Evolutionary conservation across 1,284 basidiomycete species (phyloP), one percentile per base, ranked within the genome.

Genomic region (Crucibulum parvulum): DNA sequence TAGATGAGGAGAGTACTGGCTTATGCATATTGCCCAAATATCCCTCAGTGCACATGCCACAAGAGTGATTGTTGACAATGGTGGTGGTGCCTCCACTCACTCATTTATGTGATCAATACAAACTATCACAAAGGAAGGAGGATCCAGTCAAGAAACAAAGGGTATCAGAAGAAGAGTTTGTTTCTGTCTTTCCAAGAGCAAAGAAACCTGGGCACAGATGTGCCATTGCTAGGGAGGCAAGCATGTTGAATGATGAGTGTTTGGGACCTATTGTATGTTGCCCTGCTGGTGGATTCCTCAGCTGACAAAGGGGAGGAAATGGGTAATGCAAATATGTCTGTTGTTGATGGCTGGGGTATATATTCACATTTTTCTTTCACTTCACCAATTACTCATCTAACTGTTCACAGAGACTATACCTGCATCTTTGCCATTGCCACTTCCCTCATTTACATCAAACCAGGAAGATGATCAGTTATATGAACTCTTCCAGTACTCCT

Each of bases 331-430:
- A 84, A 85, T 69, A 82, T 90, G 78, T 72, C 79, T 6, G 67
- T 87, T 35, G 80, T 88, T 2, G 78, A 84, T 66, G 88, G 87
- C 16, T 87, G 86, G 86, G 68, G 88, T 89, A 66, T 45, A 81
- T 24, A 24, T 76, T 45, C 51, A 55, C 11, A 54, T 18, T 35
- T 59, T 55, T 18, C 43, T 37, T 54, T 31, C 37, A 24, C 24
- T 24, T 4, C 24, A 4, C 24, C 24, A n/a, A n/a, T n/a, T n/a
- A n/a, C n/a, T n/a, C n/a, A n/a, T n/a, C n/a, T 24, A 24, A 24
- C 24, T 24, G 24, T 24, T 24, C 24, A 52, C 53, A 68, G 57
- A 65, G 56, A 72, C 51, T 2, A n/a, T 52, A 15, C 11, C 13
- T 13, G 71, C 68, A 36, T 74, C 77, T 2, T 74, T 74, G 6